Base-by-base conservation (phyloP, 805 yeast species). In the Brettanomyces nanus region DNA sequence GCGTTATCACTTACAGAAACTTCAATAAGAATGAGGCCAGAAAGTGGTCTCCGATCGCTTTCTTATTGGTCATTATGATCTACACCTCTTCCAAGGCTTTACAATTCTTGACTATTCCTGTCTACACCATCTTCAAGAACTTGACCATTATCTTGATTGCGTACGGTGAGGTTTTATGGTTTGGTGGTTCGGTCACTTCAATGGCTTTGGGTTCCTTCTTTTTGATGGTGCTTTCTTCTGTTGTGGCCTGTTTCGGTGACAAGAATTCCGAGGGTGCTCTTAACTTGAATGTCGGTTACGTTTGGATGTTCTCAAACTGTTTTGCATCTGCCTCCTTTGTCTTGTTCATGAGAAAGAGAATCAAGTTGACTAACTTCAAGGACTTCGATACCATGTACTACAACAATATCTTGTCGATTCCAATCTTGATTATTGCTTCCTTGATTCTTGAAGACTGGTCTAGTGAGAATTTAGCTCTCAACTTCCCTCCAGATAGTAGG, bases 311-410 rank as follows among this genome's bases (percentile, higher is more conserved):
- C 49, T 57, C 80, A 57, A 92, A 92, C 77, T 92, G 98, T 71
- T 70, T 90, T 59, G 77, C 96, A 14, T 83, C 95, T 40, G 97
- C 98, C 33, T 72, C 92, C 6, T 92, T 87, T 59, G 97, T 92
- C 32, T 73, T 92, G 49, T 74, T 81, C 69, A 83, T 92, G 95
- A 85, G 97, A 75, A 90, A 87, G 75, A 85, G 97, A 73, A 90
- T 92, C 58, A 90, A 90, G 80, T 74, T 87, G 62, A 86, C 96
- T 54, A 87, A 87, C 63, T 92, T 92, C 74, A 85, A 86, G 68
- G 97, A 89, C 67, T 84, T 85, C 56, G 97, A 89, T 65, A 89
- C 98, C 63, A 90, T 90, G 96, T 92, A 79, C 70, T 92, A 89
- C 80, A 92, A 92, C 75, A 92, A 92, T 66, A 72, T 90, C 56